Base-by-base conservation (phyloP, 805 yeast species). In the Yarrowia sp. region DNA sequence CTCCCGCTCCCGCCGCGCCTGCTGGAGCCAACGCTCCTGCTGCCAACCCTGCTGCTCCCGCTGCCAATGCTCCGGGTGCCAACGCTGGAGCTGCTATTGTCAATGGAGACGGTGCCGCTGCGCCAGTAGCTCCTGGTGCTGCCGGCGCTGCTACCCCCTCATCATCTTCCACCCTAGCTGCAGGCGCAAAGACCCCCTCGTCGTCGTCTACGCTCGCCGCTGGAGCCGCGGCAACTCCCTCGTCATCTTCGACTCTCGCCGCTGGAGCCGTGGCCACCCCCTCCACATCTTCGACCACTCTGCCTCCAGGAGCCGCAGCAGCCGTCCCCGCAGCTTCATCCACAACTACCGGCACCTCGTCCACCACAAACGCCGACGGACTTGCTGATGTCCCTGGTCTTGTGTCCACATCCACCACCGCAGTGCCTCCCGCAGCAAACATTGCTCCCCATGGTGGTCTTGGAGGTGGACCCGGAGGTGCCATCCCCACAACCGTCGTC, bases 381-480 rank as follows among this genome's bases (percentile, higher is more conserved):
- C 64, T 56, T 12, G 55, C 36, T 5, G 48, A 40, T 19, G 52
- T 61, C 5, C 55, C 68, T 10, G 52, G 48, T 5, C 46, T 26
- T n/a, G 40, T 69, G 9, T 19, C 73, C 26, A 59, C 49, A 15
- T 45, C 67, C 52, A 48, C 72, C 11, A 32, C 72, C 26, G 42
- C 69, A 11, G 19, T 68, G 14, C 61, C 71, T 14, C 46, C 71
- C 7, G 41, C 72, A 3, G 69, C 69, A 14, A 53, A 71, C 32
- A 50, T 55, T 16, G 43, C 72, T 14, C 70, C 69, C 15, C 55
- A 48, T 19, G 56, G 43, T 5, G 72, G 74, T n/a, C 42, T 64
- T 12, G 74, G 72, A 19, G 73, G 74, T 70, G 64, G 56, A 12
- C 73, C 75, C 8, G 56, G 56, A n/a, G 36, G 69, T 15, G 63